Conservation (phyloP, 306 rosid species). For the Erythrophleum fordii region DNA sequence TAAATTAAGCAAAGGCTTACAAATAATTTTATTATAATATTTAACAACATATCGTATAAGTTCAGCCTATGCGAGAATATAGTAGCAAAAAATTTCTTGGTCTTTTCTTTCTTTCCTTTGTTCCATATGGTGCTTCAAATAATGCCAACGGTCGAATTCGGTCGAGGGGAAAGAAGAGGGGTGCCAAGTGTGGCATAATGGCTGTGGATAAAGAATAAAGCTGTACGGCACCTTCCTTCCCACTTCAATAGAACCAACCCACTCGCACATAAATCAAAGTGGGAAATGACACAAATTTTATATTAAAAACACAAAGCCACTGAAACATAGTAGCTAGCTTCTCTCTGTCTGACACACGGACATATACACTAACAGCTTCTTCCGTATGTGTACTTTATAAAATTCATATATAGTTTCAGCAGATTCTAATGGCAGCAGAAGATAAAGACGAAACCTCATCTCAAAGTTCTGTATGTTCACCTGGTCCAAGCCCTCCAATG, state of each 20-base stretch:
- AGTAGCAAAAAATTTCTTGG: background rate
- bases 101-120: slow-evolving; percentile 12
- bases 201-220: slow-evolving; percentile 58
- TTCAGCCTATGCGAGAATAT: background rate
- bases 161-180: slow-evolving; percentile 19
- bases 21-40: no score
- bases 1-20: no score
- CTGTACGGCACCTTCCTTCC: background rate
- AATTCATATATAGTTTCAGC: slow-evolving; percentile 34
- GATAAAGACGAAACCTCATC: slow-evolving; percentile 44
- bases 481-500: slow-evolving; percentile 50
- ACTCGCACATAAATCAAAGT: slow-evolving; percentile 43
- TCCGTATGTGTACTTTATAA: slow-evolving; percentile 35
- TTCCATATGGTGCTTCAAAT: slow-evolving; percentile 34
- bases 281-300: slow-evolving; percentile 52
- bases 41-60: no score
- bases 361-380: slow-evolving; percentile 35
- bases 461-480: slow-evolving; percentile 49
- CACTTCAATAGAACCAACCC: slow-evolving; percentile 35
- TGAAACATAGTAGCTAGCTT: slow-evolving; percentile 29
- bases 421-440: background rate
- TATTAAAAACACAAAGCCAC: slow-evolving; percentile 14
- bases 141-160: slow-evolving; percentile 40
- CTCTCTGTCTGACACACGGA: slow-evolving; percentile 37
- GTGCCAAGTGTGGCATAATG: slow-evolving; percentile 46